Base-by-base conservation (phyloP, 257 asterid genomes). In the Scutellaria minor region DNA sequence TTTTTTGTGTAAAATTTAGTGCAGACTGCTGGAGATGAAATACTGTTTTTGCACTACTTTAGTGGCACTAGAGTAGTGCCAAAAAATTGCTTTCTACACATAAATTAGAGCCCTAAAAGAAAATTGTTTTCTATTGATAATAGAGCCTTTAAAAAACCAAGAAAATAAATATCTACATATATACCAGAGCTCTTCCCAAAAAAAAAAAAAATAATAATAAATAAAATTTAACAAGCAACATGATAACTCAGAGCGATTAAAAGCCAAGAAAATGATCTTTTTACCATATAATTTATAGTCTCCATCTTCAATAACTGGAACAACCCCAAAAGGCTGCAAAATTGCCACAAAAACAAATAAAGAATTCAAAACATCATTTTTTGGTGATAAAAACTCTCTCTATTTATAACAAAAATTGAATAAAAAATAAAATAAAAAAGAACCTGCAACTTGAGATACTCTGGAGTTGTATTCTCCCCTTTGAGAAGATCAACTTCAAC, bases 261-360 rank as follows among this genome's bases (percentile, higher is more conserved):
- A 66, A 40, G 53, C 2, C n/a, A 47, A 20, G 54, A 67, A 58
- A 41, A 57, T 35, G 22, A 12, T 9, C 13, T 3, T 42, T 11
- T n/a, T 62, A 85, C 88, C 88, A 59, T 71, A 85, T 71, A 85
- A 78, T 45, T 78, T 82, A 77, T 70, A 77, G 64, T 85, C 90
- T 41, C 88, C 90, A 75, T 85, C 90, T 74, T 73, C 79, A 39
- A 83, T 61, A 10, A 77, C 88, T 60, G 88, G 88, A 58, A 77
- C 57, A 54, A 3, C 60, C 6, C 88, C 88, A 62, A 85, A 85
- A 14, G 90, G 90, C 90, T 85, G 86, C 75, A 70, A 47, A 20
- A 9, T 40, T 56, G 18, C 52, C 61, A 42, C 7, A 9, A n/a
- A 37, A 40, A 70, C 13, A 74, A 40, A 24, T 24, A 24, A 24